Conservation (phyloP, 495 filamentous ascomycete species). For the Aspergillus kassunensis region DNA sequence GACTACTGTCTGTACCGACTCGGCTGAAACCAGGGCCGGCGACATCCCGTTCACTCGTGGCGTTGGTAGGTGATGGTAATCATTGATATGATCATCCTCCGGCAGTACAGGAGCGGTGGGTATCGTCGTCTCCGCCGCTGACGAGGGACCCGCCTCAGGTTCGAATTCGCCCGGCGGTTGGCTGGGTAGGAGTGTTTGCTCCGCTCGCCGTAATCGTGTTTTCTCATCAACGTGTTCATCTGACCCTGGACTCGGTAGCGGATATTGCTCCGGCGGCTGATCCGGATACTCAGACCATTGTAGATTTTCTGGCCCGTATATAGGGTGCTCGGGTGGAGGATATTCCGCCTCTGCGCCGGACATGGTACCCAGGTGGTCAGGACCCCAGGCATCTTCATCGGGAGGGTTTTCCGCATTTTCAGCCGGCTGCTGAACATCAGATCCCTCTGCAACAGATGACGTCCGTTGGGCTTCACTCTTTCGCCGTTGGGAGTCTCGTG, state of each 20-base stretch:
- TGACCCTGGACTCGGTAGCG: slow-evolving; percentile 51
- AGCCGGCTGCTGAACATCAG: slow-evolving; percentile 13
- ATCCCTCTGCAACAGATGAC: slow-evolving; percentile 23
- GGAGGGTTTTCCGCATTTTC: slow-evolving; percentile 18
- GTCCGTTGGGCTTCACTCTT: slow-evolving; percentile 43
- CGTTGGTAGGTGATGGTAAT: slow-evolving; percentile 35
- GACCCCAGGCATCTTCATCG: slow-evolving; percentile 29
- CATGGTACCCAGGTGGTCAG: slow-evolving; percentile 23
- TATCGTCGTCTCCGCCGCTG: slow-evolving; percentile 15
- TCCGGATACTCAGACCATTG: slow-evolving; percentile 32
- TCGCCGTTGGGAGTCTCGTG: slow-evolving; percentile 65
- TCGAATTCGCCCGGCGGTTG: slow-evolving; percentile 52
- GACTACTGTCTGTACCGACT: slow-evolving; percentile 40
- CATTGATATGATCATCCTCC: slow-evolving; percentile 37
- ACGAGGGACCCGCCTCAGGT: slow-evolving; percentile 45
- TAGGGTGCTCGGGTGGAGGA: slow-evolving; percentile 34
- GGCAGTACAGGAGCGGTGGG: slow-evolving; percentile 37
- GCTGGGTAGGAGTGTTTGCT: slow-evolving; percentile 67
- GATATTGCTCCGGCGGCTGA: slow-evolving; percentile 23
- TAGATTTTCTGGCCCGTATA: slow-evolving; percentile 25
- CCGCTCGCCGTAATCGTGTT: slow-evolving; percentile 60
- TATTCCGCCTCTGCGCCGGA: slow-evolving; percentile 27
- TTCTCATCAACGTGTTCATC: slow-evolving; percentile 65
- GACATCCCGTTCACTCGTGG: slow-evolving; percentile 20
- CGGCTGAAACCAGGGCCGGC: slow-evolving; percentile 37